Evolutionary conservation across 2,329 filamentous ascomycete genomes (phyloP), one percentile per base, ranked within the genome.

Genomic region (Bertia moriformis): DNA sequence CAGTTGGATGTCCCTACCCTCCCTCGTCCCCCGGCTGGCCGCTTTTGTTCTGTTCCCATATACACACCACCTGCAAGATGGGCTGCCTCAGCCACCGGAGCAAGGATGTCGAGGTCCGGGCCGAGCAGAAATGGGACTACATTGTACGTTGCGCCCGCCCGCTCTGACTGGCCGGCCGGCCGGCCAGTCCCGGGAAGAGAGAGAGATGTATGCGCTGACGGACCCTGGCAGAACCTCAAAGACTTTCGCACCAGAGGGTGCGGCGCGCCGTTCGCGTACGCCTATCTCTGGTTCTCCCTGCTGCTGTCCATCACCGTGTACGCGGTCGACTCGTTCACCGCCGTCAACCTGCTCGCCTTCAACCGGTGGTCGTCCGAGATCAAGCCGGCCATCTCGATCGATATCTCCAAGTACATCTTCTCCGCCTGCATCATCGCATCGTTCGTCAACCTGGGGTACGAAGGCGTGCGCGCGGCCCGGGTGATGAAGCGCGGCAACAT

Each of bases 111-210:
- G 69, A 80, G 45, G 71, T 89, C 45, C 69, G 73, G 45, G 78
- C 83, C 43, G 89, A 95, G 60, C 85, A 91, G 63, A 83, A 87
- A 67, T 96, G 89, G 89, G 84, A 88, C 52, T 93, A 88, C 56
- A 88, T 96, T 55, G 83, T 86, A 63, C 54, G 80, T 62, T 40
- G 19, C 5, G 22, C 22, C n/a, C n/a, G 22, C 22, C 22, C n/a
- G 22, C 22, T 27, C 35, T 20, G 18, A 4, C n/a, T n/a, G n/a
- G n/a, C n/a, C n/a, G n/a, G n/a, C n/a, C n/a, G n/a, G n/a, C 14
- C 2, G 17, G 33, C n/a, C 14, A 19, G 44, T 18, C 22, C 10
- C 18, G 10, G 24, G 4, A 7, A n/a, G n/a, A n/a, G n/a, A n/a
- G n/a, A n/a, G n/a, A n/a, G n/a, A n/a, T n/a, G n/a, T n/a, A 35